These are phyloP conservation scores for Fomitopsis betulina DNA, from an alignment of 1,284 basidiomycete genomes.

Conservation along the genomic window DNA sequence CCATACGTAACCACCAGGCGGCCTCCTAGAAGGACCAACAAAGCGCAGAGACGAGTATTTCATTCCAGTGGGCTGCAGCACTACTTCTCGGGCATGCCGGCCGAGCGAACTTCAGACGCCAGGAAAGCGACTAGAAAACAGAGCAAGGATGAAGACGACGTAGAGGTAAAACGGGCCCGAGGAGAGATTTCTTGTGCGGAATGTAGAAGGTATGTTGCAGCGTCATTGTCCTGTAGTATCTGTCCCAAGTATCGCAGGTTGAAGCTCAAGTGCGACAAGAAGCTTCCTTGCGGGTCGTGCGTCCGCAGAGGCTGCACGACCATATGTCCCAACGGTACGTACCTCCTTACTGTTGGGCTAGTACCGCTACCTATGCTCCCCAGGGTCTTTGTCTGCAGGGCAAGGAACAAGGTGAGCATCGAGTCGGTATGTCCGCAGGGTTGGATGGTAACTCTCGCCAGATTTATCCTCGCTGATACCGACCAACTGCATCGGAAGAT, in stretches of 20 bases:
- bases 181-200: conserved; percentile 71
- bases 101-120: conserved; percentile 16
- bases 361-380: not conserved
- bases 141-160: conserved; percentile 29
- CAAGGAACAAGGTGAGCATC: conserved; percentile 28
- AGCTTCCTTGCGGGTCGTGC: conserved; percentile 69
- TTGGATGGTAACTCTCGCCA: conserved; percentile 22
- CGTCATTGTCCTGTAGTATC: not conserved
- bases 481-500: conserved; percentile 73
- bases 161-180: conserved; percentile 58
- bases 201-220: conserved; percentile 51
- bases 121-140: conserved; percentile 23
- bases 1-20: conserved; percentile 1
- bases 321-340: conserved; percentile 66
- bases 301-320: conserved; percentile 69
- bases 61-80: not conserved
- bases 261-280: conserved; percentile 76
- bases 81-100: conserved; percentile 19
- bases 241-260: conserved; percentile 36
- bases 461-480: conserved; percentile 76
- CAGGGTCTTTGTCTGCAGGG: conserved; percentile 28
- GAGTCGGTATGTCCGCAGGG: not conserved
- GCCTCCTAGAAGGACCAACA: not conserved
- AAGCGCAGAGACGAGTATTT: not conserved
- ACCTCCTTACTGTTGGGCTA: not conserved